Evolutionary conservation across 306 rosid species (phyloP).

Genomic region (Crataegus laevigata): DNA sequence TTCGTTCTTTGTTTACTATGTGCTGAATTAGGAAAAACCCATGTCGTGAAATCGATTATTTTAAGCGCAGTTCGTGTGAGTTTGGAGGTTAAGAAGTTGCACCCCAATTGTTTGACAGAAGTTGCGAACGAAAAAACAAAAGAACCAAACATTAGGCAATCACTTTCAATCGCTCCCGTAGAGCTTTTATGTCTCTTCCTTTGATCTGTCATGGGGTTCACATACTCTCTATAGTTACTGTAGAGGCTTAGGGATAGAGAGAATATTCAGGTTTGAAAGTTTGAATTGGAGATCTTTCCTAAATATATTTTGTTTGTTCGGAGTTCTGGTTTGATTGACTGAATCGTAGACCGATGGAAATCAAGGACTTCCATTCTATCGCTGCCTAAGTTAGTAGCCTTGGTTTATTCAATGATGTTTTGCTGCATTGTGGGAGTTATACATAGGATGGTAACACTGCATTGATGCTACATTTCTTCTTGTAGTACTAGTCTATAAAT

Average conservation of each 20-base stretch:
- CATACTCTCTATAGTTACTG: neutral
- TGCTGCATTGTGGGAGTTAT: neutral
- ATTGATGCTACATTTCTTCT: neutral
- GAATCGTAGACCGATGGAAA: neutral
- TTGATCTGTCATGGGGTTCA: neutral
- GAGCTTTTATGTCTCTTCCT: neutral
- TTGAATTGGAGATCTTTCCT: neutral
- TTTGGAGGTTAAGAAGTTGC: neutral
- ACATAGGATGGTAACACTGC: neutral
- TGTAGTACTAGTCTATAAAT: neutral
- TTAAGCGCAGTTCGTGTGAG: neutral
- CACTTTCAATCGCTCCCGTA: neutral
- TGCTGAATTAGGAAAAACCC: neutral
- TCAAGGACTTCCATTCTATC: neutral
- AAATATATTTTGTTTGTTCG: neutral
- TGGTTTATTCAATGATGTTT: neutral
- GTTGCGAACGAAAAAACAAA: neutral
- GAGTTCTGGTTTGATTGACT: neutral
- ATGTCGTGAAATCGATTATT: neutral
- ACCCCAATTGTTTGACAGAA: conserved; percentile 3
- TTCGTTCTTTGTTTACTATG: neutral
- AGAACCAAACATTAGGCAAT: neutral
- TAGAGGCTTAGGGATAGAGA: neutral
- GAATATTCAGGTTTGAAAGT: neutral
- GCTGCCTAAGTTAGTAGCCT: neutral